Conservation (phyloP, 176 grass and related monocot genomes). For the Eleusine indica region DNA sequence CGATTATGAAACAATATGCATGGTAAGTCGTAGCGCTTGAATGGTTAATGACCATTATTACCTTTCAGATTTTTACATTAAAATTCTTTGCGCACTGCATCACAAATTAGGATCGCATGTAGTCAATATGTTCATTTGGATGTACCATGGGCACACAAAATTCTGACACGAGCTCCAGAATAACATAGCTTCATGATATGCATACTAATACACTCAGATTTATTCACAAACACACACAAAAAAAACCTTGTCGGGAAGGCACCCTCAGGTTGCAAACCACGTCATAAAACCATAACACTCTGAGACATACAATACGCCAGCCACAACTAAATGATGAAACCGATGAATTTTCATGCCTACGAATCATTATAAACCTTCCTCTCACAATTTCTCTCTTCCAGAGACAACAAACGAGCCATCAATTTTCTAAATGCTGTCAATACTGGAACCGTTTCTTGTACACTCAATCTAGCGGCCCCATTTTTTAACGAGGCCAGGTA, state of each 20-base stretch:
- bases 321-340: constrained; percentile 3
- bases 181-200: background rate
- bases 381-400: background rate
- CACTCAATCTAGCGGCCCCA: constrained; percentile 7
- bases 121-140: background rate
- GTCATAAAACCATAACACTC: constrained; percentile 5
- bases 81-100: background rate
- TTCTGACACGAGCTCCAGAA: background rate
- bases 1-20: background rate
- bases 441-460: background rate
- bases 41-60: background rate
- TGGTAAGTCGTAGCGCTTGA: background rate
- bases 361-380: background rate
- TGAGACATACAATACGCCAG: background rate
- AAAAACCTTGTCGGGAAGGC: background rate
- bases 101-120: background rate
- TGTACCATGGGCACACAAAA: background rate
- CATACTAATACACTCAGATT: background rate
- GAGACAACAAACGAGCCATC: background rate
- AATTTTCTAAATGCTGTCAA: constrained; percentile 12
- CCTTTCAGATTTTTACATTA: background rate
- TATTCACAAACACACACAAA: background rate
- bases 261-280: background rate
- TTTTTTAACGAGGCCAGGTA: background rate
- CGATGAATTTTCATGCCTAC: background rate